Conservation (phyloP, 257 asterid genomes). For the Apocynum venetum region DNA sequence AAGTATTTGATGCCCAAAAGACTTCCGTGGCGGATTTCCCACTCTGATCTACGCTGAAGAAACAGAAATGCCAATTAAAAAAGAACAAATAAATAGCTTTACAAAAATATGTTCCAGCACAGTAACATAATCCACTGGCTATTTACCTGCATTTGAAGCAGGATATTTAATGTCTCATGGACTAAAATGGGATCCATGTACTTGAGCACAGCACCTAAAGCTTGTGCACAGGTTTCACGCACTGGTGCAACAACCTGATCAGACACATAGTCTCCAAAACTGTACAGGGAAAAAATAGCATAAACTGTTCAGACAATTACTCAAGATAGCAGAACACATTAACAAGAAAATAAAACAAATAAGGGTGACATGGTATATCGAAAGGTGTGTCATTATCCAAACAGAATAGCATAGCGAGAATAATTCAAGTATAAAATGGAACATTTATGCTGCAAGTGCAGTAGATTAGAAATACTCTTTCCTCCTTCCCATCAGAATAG, state of each 20-base stretch:
- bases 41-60: constrained; percentile 98
- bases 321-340: neutral
- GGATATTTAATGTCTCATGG: constrained; percentile 64
- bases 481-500: neutral
- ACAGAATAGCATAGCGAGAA: neutral
- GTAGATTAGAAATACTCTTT: neutral
- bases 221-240: constrained; percentile 99
- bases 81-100: constrained; percentile 13
- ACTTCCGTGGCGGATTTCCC: constrained; percentile 99
- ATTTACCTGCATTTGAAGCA: constrained; percentile 97
- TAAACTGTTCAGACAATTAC: neutral
- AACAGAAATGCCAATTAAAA: constrained; percentile 53
- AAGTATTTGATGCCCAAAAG: constrained; percentile 94
- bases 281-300: constrained; percentile 28
- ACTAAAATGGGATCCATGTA: constrained; percentile 85
- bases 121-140: constrained; percentile 20
- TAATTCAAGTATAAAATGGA: neutral
- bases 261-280: constrained; percentile 97
- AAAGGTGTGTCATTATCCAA: neutral
- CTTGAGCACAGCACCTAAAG: constrained; percentile 96
- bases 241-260: constrained; percentile 99
- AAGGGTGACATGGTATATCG: neutral
- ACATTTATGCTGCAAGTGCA: neutral
- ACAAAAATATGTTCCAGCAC: neutral
- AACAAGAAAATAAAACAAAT: neutral